Percentiles rank a stretch among this genome's conserved stretches.
phyloP scores from a whole-genome alignment of 2,329 filamentous ascomycete genomes.

The Rhynchosporium secalis region DNA sequence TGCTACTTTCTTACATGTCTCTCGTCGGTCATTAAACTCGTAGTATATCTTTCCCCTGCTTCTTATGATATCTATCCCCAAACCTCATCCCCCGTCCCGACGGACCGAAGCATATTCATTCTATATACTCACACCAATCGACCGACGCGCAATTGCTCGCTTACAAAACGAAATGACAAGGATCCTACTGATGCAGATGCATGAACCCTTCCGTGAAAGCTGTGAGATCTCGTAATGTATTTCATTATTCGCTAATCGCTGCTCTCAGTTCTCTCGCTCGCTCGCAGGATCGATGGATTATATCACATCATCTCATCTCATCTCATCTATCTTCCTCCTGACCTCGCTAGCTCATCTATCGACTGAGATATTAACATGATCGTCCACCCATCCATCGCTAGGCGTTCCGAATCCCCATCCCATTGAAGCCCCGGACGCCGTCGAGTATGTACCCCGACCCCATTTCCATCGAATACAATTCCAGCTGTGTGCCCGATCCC shows the following conservation, averaged over 20 bases:
- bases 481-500: not conserved
- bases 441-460: too few species aligned
- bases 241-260: constrained; percentile 3
- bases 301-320: not conserved
- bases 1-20: too few species aligned
- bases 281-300: not conserved
- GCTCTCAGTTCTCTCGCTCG: not conserved
- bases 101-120: too few species aligned
- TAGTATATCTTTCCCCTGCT: not conserved
- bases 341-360: not conserved
- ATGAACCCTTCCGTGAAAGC: too few species aligned
- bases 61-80: not conserved
- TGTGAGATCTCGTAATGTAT: constrained; percentile 4
- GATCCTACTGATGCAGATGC: too few species aligned
- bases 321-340: not conserved
- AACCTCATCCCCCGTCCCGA: too few species aligned
- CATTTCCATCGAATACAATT: too few species aligned
- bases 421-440: too few species aligned
- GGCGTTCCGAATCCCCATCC: not conserved
- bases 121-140: too few species aligned
- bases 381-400: constrained; percentile 3
- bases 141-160: too few species aligned
- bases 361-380: constrained; percentile 7
- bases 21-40: too few species aligned
- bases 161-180: too few species aligned